Conservation (phyloP, 108 stramenopile genomes). For the Fistulifera solaris region DNA sequence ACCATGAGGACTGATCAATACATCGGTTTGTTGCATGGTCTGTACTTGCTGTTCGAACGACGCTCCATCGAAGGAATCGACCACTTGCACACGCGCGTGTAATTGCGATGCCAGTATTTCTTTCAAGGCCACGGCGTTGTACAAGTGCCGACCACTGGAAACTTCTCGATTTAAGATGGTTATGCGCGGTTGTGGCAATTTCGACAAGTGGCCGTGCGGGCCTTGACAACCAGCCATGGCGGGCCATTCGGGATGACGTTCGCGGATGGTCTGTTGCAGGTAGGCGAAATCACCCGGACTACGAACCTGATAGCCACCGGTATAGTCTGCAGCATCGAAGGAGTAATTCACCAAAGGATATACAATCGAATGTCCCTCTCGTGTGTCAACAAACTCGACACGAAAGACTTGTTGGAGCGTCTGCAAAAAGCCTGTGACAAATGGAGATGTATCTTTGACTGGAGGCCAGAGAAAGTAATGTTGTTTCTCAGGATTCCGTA, state of each 20-base stretch:
- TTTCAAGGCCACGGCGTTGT: conserved; percentile 11
- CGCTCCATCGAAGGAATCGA: conserved; percentile 24
- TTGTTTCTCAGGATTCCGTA: neutral
- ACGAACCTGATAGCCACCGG: conserved; percentile 12
- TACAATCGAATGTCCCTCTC: neutral
- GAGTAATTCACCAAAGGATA: neutral
- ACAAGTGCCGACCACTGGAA: conserved; percentile 12
- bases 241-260: neutral
- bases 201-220: neutral
- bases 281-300: conserved; percentile 12
- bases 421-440: conserved; percentile 18
- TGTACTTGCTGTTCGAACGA: conserved; percentile 24
- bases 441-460: conserved; percentile 7
- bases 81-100: neutral
- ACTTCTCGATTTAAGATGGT: conserved; percentile 23
- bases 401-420: conserved; percentile 7
- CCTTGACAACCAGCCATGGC: too few relatives aligned
- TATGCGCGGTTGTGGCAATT: conserved; percentile 9
- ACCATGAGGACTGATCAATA: conserved; percentile 33
- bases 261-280: conserved; percentile 1
- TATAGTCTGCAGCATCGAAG: neutral
- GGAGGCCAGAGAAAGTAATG: conserved; percentile 3
- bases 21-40: conserved; percentile 18
- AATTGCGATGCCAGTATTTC: neutral
- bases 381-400: conserved; percentile 1